A percentile compares a stretch with the other conserved stretches of the same genome.
These are phyloP conservation scores for Suillus occidentalis DNA, from an alignment of 768 basidiomycete species.

Conservation along the genomic window DNA sequence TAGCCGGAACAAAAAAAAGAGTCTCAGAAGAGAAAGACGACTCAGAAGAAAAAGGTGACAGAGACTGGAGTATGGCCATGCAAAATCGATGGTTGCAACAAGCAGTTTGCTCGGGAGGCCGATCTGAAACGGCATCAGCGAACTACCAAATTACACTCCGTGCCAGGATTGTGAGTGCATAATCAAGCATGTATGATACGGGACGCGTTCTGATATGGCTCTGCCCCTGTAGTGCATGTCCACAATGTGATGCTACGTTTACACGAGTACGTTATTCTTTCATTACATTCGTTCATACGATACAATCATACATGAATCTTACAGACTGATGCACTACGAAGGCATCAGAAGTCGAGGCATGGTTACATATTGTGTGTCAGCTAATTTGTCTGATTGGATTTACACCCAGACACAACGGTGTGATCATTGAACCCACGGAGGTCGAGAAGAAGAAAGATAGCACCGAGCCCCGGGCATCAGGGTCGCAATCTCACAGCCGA, in stretches of 20 bases:
- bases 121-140: constrained; percentile 81
- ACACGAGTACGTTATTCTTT: constrained; percentile 57
- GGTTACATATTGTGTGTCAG: constrained; percentile 15
- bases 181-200: constrained; percentile 10
- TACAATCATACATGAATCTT: not conserved
- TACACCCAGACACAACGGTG: constrained; percentile 55
- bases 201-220: constrained; percentile 15
- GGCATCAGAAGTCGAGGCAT: constrained; percentile 80
- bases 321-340: constrained; percentile 78
- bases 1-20: constrained; percentile 46
- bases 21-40: constrained; percentile 37
- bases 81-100: constrained; percentile 78
- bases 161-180: constrained; percentile 65
- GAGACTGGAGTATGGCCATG: constrained; percentile 71
- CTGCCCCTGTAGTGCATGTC: constrained; percentile 54
- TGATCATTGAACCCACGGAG: constrained; percentile 55
- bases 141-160: constrained; percentile 74
- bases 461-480: constrained; percentile 34
- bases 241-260: constrained; percentile 79
- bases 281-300: constrained; percentile 17
- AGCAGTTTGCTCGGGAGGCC: constrained; percentile 80
- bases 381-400: constrained; percentile 8
- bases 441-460: constrained; percentile 19
- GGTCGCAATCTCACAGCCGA: constrained; percentile 49
- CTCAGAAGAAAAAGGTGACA: constrained; percentile 46